These are phyloP conservation scores for Zygnema circumcarinatum DNA, from an alignment of 139 green algal species.

Conservation along the genomic window DNA sequence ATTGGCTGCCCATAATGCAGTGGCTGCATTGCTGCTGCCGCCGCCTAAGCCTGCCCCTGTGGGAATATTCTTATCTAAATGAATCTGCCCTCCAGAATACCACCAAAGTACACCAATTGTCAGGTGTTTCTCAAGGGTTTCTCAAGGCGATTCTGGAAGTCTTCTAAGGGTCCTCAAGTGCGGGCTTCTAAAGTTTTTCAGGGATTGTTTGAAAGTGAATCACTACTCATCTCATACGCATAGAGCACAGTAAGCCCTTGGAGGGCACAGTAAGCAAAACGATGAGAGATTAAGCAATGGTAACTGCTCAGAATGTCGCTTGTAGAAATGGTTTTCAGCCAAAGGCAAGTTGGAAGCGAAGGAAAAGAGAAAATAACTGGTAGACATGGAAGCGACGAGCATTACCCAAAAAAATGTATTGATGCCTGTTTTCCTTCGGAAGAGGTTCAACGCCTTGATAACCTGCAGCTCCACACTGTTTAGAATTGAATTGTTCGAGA, in stretches of 20 bases:
- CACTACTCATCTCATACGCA: no score
- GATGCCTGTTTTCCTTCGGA: conserved; percentile 57
- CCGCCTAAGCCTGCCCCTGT: conserved; percentile 93
- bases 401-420: conserved; percentile 73
- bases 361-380: no score
- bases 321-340: no score
- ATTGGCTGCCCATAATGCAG: conserved; percentile 95
- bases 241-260: no score
- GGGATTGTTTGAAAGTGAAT: no score
- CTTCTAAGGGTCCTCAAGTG: neutral
- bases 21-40: conserved; percentile 94
- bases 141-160: neutral
- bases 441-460: conserved; percentile 65
- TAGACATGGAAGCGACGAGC: no score
- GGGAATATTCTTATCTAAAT: conserved; percentile 91
- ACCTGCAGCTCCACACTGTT: conserved; percentile 42
- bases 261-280: no score
- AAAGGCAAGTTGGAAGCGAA: no score
- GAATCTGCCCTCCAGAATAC: conserved; percentile 62
- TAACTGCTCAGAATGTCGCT: no score
- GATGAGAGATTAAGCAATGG: no score
- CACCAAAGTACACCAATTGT: neutral
- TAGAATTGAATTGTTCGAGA: no score
- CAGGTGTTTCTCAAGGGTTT: neutral
- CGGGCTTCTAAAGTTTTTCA: no score